A percentile compares a stretch with the other conserved stretches of the same genome.
phyloP scores from a whole-genome alignment of 2,329 filamentous ascomycete genomes.

The Aspergillus costaricaensis region DNA sequence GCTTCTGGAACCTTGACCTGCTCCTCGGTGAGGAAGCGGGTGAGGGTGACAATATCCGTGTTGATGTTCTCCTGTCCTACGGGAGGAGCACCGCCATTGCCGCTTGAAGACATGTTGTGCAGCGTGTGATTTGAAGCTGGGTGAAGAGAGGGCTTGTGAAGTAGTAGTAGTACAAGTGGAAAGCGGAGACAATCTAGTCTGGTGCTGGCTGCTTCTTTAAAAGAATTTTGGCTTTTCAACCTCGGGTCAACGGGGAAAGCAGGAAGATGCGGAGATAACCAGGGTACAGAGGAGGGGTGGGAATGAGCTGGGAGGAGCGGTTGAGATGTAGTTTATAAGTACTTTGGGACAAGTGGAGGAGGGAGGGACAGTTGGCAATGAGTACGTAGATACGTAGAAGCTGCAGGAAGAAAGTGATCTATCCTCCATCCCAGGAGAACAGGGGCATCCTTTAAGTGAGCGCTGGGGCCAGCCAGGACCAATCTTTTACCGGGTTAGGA shows the following conservation, averaged over 20 bases:
- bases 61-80: constrained; percentile 77
- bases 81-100: constrained; percentile 52
- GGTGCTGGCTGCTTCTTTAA: constrained; percentile 7
- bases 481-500: constrained; percentile 19
- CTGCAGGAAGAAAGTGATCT: constrained; percentile 10
- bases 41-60: constrained; percentile 93
- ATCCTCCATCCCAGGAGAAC: constrained; percentile 1
- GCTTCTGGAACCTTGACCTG: constrained; percentile 91
- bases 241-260: constrained; percentile 35
- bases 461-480: constrained; percentile 7
- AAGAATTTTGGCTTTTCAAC: constrained; percentile 15
- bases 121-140: background rate
- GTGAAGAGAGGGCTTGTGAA: constrained; percentile 7
- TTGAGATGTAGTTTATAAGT: constrained; percentile 10
- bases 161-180: background rate
- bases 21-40: constrained; percentile 93
- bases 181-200: constrained; percentile 9
- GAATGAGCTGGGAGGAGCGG: background rate
- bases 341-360: background rate
- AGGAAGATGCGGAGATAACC: constrained; percentile 16
- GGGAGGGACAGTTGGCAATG: constrained; percentile 1
- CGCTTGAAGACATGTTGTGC: constrained; percentile 41
- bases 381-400: background rate
- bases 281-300: background rate
- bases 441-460: constrained; percentile 12